These are phyloP conservation scores for Microcera coccophila DNA, from an alignment of 2,329 filamentous ascomycete species.

Conservation along the genomic window DNA sequence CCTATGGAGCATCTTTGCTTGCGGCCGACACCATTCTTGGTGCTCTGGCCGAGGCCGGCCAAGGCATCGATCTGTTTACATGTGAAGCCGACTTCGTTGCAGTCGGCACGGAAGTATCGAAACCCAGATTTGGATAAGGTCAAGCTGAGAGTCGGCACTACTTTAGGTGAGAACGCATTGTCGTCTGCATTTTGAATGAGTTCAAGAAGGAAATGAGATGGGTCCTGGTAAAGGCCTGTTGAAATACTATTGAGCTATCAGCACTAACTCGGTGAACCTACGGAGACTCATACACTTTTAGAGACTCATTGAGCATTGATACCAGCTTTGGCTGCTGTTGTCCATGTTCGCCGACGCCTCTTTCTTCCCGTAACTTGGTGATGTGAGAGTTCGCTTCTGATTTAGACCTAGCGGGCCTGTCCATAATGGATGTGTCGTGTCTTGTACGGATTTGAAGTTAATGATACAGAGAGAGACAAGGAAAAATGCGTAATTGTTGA, in stretches of 20 bases:
- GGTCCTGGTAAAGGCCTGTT: conserved; percentile 23
- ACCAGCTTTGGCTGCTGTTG: not conserved
- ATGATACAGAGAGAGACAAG: no score
- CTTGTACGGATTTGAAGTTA: no score
- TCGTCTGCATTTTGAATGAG: conserved; percentile 40
- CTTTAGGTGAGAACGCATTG: conserved; percentile 24
- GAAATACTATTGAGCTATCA: not conserved
- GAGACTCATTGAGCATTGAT: not conserved
- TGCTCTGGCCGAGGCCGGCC: not conserved
- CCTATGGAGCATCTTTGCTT: conserved; percentile 28
- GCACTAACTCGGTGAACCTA: not conserved
- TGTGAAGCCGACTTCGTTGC: not conserved
- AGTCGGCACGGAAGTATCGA: not conserved
- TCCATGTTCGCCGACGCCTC: not conserved
- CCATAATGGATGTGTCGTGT: no score
- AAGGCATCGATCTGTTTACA: not conserved
- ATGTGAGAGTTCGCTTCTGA: no score
- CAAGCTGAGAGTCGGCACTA: not conserved
- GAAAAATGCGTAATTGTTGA: no score
- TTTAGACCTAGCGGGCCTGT: no score
- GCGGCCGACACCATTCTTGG: conserved; percentile 14
- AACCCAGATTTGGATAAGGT: not conserved
- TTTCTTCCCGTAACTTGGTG: not conserved
- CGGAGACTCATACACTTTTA: not conserved
- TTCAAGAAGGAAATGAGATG: conserved; percentile 35